Evolutionary conservation across 495 filamentous ascomycete genomes (phyloP).

Genomic region (Jackrogersella minutella): DNA sequence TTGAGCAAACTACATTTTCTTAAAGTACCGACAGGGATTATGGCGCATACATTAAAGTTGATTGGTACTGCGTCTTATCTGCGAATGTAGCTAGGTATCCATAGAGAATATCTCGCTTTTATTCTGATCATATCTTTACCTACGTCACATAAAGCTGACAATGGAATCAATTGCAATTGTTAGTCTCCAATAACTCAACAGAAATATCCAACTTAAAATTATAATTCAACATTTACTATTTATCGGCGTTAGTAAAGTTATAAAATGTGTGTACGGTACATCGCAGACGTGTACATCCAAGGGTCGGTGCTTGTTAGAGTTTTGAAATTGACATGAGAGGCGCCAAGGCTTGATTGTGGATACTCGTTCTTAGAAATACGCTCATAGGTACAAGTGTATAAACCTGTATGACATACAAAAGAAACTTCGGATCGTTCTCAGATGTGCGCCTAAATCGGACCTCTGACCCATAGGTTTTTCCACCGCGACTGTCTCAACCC

Average conservation of each 20-base stretch:
- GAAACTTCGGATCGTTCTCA: slow-evolving; percentile 37
- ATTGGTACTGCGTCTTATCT: not conserved
- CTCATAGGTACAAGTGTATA: slow-evolving; percentile 10
- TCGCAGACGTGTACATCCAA: slow-evolving; percentile 23
- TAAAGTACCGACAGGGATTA: too few relatives aligned
- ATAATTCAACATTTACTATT: too few relatives aligned
- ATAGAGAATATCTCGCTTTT: too few relatives aligned
- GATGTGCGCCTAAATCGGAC: slow-evolving; percentile 43
- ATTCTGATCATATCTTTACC: too few relatives aligned
- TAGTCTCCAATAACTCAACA: too few relatives aligned
- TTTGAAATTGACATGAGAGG: slow-evolving; percentile 38
- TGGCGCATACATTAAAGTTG: too few relatives aligned
- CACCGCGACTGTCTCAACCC: slow-evolving; percentile 33
- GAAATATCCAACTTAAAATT: too few relatives aligned
- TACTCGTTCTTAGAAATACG: slow-evolving; percentile 29
- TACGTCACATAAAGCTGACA: too few relatives aligned
- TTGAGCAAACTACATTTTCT: too few relatives aligned
- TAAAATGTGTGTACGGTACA: not conserved
- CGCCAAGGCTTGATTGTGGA: slow-evolving; percentile 31
- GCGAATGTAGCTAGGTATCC: not conserved
- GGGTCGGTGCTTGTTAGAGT: slow-evolving; percentile 27
- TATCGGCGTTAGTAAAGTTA: not conserved
- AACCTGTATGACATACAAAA: not conserved
- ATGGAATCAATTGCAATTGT: too few relatives aligned
- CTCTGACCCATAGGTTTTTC: slow-evolving; percentile 35